Base-by-base conservation (phyloP, 2,329 filamentous ascomycete genomes). In the Apiospora arundinis region DNA sequence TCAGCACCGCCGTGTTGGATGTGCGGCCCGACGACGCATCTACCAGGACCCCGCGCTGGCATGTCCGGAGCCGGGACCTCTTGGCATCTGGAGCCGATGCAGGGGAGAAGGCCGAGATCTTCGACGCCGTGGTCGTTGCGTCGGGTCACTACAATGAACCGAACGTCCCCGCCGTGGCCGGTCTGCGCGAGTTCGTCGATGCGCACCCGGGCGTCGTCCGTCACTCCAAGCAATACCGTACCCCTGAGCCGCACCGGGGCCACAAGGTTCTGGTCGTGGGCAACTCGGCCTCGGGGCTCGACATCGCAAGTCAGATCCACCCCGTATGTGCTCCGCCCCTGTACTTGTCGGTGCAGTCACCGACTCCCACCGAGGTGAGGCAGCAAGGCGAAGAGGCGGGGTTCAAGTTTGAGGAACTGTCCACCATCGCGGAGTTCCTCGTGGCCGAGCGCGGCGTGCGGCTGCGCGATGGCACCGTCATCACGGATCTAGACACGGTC, bases 221-320 rank as follows among this genome's bases (percentile, higher is more conserved):
- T 1, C 93, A 96, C 81, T 94, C 95, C 0, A 97, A 96, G 80
- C 90, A 90, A 71, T 98, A 95, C 78, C 91, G 95, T 52, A 86
- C 82, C 0, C 88, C 93, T 0, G 86, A 89, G 23, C 77, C 83
- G 45, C 97, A 92, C 76, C 78, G 79, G 0, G 86, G 84, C 69
- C 92, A 93, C 80, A 97, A 93, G 80, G 93, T 96, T 14, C 81
- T 98, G 6, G 87, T 98, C 0, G 90, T 98, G 0, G 95, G 95
- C 12, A 96, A 94, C 76, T 92, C 92, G 0, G 92, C 95, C 0
- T 97, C 94, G 0, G 95, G 94, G 0, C 83, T 94, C 21, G 95
- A 98, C 77, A 94, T 98, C 76, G 92, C 92, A 21, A 83, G 86
- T 2, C 95, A 98, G 79, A 92, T 98, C 75, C 88, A 87, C 68